Evolutionary conservation across 495 filamentous ascomycete species (phyloP).

Genomic region (Neurospora sp.): DNA sequence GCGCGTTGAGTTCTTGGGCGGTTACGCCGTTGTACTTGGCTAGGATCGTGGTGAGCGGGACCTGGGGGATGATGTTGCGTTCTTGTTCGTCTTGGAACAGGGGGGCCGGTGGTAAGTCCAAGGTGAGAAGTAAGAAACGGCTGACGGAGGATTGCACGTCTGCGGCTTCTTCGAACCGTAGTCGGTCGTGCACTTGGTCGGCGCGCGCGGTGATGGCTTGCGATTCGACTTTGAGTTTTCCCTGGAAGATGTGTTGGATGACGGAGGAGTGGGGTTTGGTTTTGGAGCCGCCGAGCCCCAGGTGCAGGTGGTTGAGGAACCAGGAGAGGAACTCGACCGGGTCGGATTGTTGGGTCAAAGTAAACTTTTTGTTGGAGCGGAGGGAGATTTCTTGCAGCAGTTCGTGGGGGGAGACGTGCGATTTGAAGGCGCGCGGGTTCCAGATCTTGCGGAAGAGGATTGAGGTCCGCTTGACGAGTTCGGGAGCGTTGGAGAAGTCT

Average conservation of each 20-base stretch:
- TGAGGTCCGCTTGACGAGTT: slow-evolving; percentile 67
- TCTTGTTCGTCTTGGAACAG: slow-evolving; percentile 92
- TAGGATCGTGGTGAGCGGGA: slow-evolving; percentile 80
- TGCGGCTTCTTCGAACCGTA: slow-evolving; percentile 89
- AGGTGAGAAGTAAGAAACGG: slow-evolving; percentile 80
- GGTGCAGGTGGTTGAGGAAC: slow-evolving; percentile 93
- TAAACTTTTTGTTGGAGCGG: slow-evolving; percentile 84
- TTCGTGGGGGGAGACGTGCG: slow-evolving; percentile 95
- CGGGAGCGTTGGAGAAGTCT: slow-evolving; percentile 46
- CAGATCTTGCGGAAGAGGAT: slow-evolving; percentile 94
- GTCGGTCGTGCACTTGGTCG: slow-evolving; percentile 65
- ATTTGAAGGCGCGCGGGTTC: slow-evolving; percentile 95
- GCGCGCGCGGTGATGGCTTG: slow-evolving; percentile 91
- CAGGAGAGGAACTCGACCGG: slow-evolving; percentile 93
- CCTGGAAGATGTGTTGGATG: slow-evolving; percentile 88
- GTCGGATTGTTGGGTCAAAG: slow-evolving; percentile 83
- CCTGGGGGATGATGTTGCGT: slow-evolving; percentile 92
- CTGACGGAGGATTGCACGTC: slow-evolving; percentile 64
- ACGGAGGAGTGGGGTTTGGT: slow-evolving; percentile 73
- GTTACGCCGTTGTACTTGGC: slow-evolving; percentile 88
- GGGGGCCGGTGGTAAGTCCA: slow-evolving; percentile 85
- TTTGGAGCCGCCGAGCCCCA: slow-evolving; percentile 81
- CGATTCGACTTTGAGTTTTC: slow-evolving; percentile 80
- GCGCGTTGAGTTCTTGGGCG: slow-evolving; percentile 78
- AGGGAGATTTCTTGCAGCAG: slow-evolving; percentile 90